Conservation (phyloP, 768 basidiomycete species). For the Pulveroboletus sp. region DNA sequence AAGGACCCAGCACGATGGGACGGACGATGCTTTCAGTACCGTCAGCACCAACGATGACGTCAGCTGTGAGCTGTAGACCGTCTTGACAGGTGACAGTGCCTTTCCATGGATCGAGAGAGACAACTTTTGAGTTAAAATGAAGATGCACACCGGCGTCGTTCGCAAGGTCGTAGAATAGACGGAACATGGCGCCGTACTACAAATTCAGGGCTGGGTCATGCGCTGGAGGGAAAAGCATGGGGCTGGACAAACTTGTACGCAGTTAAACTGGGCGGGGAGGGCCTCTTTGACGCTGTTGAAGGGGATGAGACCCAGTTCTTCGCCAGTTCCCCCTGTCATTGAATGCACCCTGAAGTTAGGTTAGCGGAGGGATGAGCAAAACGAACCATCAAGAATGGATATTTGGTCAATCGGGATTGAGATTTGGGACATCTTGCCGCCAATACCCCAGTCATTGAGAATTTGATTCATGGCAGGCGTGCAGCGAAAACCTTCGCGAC, state of each 20-base stretch:
- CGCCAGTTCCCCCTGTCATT: conserved; percentile 38
- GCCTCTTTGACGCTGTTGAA: conserved; percentile 45
- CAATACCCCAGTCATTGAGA: conserved; percentile 52
- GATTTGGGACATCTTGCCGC: conserved; percentile 38
- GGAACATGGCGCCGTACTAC: conserved; percentile 53
- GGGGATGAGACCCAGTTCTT: conserved; percentile 41
- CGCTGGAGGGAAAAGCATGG: neutral
- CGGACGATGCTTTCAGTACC: conserved; percentile 46
- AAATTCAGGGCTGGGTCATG: neutral
- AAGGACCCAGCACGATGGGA: conserved; percentile 29
- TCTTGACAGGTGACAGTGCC: conserved; percentile 31
- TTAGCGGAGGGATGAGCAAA: neutral
- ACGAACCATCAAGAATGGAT: conserved; percentile 18
- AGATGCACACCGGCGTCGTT: conserved; percentile 45
- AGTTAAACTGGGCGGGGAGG: conserved; percentile 44
- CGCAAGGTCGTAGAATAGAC: conserved; percentile 47
- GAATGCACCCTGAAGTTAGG: neutral
- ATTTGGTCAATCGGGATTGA: conserved; percentile 14
- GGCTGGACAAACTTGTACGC: conserved; percentile 40
- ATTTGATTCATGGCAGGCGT: conserved; percentile 59
- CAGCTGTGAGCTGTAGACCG: conserved; percentile 43
- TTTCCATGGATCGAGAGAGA: conserved; percentile 32
- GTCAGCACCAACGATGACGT: conserved; percentile 61
- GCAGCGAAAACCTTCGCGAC: conserved; percentile 38
- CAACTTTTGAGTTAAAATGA: conserved; percentile 39